These are phyloP conservation scores for Talaromyces nanjingensis DNA, from an alignment of 495 filamentous ascomycete genomes.

Conservation along the genomic window DNA sequence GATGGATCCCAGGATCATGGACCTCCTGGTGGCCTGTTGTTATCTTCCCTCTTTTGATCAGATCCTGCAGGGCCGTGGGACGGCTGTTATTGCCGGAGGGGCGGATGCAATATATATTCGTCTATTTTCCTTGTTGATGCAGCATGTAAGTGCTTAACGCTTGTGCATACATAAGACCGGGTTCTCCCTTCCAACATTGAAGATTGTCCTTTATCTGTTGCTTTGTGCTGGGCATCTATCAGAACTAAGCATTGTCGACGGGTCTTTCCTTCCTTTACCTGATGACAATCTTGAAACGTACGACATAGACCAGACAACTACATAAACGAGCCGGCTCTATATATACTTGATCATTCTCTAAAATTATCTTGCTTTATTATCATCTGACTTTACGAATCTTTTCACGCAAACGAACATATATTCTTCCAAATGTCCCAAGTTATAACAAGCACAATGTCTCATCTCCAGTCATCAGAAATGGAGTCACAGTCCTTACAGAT, in stretches of 20 bases:
- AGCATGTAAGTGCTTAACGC: neutral
- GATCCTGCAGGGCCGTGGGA: neutral
- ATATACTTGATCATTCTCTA: neutral
- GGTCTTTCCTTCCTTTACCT: neutral
- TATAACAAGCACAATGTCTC: neutral
- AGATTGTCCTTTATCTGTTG: neutral
- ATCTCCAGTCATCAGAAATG: conserved; percentile 4
- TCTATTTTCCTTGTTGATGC: neutral
- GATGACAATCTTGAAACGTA: neutral
- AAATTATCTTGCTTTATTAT: neutral
- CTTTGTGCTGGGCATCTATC: neutral
- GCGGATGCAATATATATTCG: neutral
- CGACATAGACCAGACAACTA: neutral
- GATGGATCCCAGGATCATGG: neutral
- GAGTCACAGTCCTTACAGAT: conserved; percentile 4
- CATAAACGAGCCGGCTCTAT: neutral
- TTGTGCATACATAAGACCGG: conserved; percentile 2
- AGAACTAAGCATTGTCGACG: neutral
- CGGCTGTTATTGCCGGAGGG: neutral
- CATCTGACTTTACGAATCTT: neutral
- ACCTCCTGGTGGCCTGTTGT: neutral
- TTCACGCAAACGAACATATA: neutral
- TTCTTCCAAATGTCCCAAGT: neutral
- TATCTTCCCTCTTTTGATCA: neutral
- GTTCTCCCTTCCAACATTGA: neutral